Percentiles rank a stretch among this genome's conserved stretches.
These are phyloP conservation scores for Centaurea solstitialis DNA, from an alignment of 129 eudicot genomes.

Conservation along the genomic window DNA sequence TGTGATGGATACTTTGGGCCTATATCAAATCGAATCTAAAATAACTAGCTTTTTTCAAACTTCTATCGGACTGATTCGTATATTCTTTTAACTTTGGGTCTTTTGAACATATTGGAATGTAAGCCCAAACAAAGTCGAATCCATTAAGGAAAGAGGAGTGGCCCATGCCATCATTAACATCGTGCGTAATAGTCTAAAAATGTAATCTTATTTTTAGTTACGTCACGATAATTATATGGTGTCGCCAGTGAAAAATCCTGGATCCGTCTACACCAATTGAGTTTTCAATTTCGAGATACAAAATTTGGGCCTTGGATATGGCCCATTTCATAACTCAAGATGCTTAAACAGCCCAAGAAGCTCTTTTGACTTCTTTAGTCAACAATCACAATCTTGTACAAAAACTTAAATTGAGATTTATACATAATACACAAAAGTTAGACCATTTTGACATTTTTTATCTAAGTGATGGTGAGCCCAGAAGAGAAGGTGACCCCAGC, in stretches of 20 bases:
- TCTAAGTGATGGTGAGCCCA: constrained; percentile 54
- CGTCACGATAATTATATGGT: background rate
- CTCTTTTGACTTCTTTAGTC: background rate
- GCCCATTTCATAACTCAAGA: background rate
- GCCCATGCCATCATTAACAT: background rate
- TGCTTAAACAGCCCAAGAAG: background rate
- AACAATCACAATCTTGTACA: constrained; percentile 21
- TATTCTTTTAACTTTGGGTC: background rate
- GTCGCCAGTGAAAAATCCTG: background rate
- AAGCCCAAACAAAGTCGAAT: background rate
- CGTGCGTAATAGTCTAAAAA: background rate
- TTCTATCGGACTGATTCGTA: background rate
- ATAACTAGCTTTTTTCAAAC: background rate
- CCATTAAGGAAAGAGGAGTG: background rate
- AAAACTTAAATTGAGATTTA: background rate
- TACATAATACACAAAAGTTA: constrained; percentile 23
- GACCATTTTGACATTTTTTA: constrained; percentile 8
- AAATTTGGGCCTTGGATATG: background rate
- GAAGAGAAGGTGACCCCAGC: constrained; percentile 67
- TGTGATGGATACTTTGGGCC: background rate
- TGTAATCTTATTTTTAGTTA: background rate
- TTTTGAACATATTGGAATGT: background rate
- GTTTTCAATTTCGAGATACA: background rate
- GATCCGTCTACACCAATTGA: background rate
- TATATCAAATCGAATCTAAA: background rate